Conservation (phyloP, 2,329 filamentous ascomycete genomes). For the Nemania serpens region DNA sequence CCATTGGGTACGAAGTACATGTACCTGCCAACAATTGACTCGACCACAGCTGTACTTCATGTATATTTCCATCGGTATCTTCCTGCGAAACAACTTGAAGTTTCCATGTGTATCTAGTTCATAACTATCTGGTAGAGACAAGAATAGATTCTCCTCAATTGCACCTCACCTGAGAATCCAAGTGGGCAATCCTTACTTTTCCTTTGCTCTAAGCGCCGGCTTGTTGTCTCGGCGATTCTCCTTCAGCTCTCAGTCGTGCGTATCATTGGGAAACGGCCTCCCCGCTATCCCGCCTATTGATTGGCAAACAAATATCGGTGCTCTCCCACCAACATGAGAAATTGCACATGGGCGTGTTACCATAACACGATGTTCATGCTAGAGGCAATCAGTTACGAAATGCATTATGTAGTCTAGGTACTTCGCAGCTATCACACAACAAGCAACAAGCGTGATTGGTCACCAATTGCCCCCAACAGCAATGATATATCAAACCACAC, state of each 20-base stretch:
- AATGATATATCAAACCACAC: slow-evolving; percentile 2
- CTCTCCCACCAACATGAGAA: neutral
- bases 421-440: neutral
- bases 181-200: neutral
- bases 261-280: too few relatives aligned
- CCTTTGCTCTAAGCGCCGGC: neutral
- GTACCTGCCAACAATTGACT: too few relatives aligned
- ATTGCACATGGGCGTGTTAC: neutral
- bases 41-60: too few relatives aligned
- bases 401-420: neutral
- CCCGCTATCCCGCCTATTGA: neutral
- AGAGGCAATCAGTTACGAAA: neutral
- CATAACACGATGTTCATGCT: neutral
- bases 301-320: neutral
- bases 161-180: neutral
- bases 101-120: too few relatives aligned
- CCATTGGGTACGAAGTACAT: too few relatives aligned
- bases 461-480: neutral
- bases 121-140: too few relatives aligned
- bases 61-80: too few relatives aligned
- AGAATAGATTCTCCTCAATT: slow-evolving; percentile 16
- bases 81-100: too few relatives aligned
- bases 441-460: neutral
- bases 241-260: too few relatives aligned
- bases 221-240: too few relatives aligned